Evolutionary conservation across 305 asterid genomes (phyloP).

Genomic region (Fraxinus velutina): DNA sequence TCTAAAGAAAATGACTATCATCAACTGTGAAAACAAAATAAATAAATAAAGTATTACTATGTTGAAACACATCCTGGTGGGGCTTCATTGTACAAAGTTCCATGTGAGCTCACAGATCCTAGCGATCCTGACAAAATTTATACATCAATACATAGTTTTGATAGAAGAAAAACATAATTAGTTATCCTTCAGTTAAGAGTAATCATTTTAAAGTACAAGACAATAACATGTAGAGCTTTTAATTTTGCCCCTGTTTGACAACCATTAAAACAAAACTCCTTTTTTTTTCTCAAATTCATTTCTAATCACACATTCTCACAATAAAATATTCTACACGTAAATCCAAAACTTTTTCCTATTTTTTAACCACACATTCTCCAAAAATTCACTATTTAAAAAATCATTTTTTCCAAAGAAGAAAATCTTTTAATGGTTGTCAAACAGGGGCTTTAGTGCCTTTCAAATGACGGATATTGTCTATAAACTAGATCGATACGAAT

Average conservation of each 20-base stretch:
- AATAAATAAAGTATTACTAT: constrained; percentile 49
- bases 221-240: neutral
- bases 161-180: constrained; percentile 15
- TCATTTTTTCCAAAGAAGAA: too few relatives aligned
- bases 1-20: neutral
- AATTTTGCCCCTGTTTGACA: neutral
- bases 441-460: neutral
- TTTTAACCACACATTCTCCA: too few relatives aligned
- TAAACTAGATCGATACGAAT: neutral
- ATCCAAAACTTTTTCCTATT: too few relatives aligned
- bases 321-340: neutral
- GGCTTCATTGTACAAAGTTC: constrained; percentile 62
- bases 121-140: constrained; percentile 63
- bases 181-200: neutral
- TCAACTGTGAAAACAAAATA: constrained; percentile 8
- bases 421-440: too few relatives aligned
- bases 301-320: neutral
- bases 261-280: neutral
- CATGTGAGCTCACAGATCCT: constrained; percentile 72
- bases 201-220: neutral
- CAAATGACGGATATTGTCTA: neutral
- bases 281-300: neutral
- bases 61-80: constrained; percentile 43
- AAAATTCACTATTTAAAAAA: too few relatives aligned
- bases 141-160: constrained; percentile 7